Conservation (phyloP, 176 grass and related monocot species). For the Musa troglodytarum region DNA sequence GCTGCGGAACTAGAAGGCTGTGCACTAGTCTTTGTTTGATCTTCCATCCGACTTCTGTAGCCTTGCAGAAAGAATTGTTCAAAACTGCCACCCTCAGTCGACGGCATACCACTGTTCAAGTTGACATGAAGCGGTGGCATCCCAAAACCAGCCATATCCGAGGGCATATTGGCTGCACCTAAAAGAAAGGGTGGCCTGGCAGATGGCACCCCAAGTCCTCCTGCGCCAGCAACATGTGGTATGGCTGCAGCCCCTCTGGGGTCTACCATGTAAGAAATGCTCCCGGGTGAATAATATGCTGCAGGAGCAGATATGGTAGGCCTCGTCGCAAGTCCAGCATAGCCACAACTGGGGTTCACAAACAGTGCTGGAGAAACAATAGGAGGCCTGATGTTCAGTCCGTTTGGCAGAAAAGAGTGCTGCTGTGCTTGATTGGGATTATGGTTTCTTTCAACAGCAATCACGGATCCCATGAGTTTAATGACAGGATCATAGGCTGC, state of each 20-base stretch:
- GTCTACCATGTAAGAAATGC: constrained; percentile 11
- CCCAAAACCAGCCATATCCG: not conserved
- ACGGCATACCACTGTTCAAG: constrained; percentile 5
- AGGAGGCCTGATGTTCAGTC: not conserved
- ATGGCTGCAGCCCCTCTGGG: not conserved
- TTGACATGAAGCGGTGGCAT: not conserved
- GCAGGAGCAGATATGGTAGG: not conserved
- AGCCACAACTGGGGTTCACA: not conserved
- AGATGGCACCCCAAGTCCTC: not conserved
- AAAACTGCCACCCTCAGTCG: not conserved
- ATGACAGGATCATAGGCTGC: constrained; percentile 1
- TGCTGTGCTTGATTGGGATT: not conserved
- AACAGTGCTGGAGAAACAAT: not conserved
- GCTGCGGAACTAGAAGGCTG: constrained; percentile 13
- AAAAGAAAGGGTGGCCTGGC: not conserved
- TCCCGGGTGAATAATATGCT: constrained; percentile 9
- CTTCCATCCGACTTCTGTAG: not conserved
- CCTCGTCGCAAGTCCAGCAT: not conserved
- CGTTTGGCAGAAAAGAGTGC: not conserved
- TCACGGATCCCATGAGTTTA: constrained; percentile 1
- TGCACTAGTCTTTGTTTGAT: not conserved
- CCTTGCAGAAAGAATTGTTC: constrained; percentile 12
- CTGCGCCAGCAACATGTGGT: not conserved
- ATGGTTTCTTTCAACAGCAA: constrained; percentile 2
- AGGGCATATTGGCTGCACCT: not conserved